Evolutionary conservation across 2,329 filamentous ascomycete species (phyloP).

Genomic region (Rhexocercosporidium sp.): DNA sequence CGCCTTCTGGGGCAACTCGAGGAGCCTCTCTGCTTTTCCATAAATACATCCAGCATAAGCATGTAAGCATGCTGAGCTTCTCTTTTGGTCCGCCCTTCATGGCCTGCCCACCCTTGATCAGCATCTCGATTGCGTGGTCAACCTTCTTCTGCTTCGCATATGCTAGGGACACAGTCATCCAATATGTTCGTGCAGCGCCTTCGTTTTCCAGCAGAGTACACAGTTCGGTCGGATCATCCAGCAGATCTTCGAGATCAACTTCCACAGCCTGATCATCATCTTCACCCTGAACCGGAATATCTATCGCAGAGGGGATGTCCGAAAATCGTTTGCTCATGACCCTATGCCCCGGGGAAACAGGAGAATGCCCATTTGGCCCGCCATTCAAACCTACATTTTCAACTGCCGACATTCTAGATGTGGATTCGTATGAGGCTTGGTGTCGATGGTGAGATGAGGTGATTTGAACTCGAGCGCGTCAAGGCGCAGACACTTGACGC

Average conservation of each 20-base stretch:
- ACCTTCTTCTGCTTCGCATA: slow-evolving; percentile 96
- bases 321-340: slow-evolving; percentile 57
- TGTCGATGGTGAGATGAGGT: slow-evolving; percentile 1
- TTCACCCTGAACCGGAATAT: slow-evolving; percentile 68
- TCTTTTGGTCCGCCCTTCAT: slow-evolving; percentile 67
- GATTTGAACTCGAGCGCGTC: slow-evolving; percentile 25
- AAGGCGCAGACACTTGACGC: slow-evolving; percentile 20
- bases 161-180: slow-evolving; percentile 97
- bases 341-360: slow-evolving; percentile 27
- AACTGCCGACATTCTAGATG: slow-evolving; percentile 35
- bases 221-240: slow-evolving; percentile 93
- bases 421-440: background rate
- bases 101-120: slow-evolving; percentile 67
- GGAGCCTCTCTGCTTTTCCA: slow-evolving; percentile 73
- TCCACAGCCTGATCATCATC: slow-evolving; percentile 79
- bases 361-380: slow-evolving; percentile 36
- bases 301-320: slow-evolving; percentile 68
- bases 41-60: slow-evolving; percentile 73
- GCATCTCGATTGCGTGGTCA: slow-evolving; percentile 78
- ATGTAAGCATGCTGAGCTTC: slow-evolving; percentile 68
- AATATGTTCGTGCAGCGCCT: slow-evolving; percentile 86
- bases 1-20: slow-evolving; percentile 67
- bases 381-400: slow-evolving; percentile 37
- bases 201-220: slow-evolving; percentile 96
- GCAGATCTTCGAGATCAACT: slow-evolving; percentile 87